Evolutionary conservation across 257 asterid species (phyloP).

Genomic region (Misopates orontium): DNA sequence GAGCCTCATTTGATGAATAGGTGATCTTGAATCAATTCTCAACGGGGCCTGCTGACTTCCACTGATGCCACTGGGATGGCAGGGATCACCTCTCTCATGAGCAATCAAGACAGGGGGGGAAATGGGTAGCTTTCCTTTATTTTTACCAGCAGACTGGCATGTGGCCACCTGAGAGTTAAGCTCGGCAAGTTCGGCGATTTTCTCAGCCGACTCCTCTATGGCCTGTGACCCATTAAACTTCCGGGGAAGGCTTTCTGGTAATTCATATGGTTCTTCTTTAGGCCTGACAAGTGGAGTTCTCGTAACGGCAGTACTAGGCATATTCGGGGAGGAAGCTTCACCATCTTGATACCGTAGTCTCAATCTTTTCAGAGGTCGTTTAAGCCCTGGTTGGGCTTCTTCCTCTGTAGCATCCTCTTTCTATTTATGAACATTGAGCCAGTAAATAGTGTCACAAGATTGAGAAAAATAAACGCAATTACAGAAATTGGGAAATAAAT

Average conservation of each 20-base stretch:
- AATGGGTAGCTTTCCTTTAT: constrained; percentile 48
- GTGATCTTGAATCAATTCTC: constrained; percentile 30
- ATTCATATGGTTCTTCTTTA: constrained; percentile 61
- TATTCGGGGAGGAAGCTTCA: constrained; percentile 42
- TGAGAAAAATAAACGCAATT: no score
- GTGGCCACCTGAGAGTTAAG: constrained; percentile 32
- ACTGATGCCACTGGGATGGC: constrained; percentile 27
- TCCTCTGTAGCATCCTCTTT: constrained; percentile 39
- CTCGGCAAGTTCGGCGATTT: constrained; percentile 28
- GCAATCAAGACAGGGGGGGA: constrained; percentile 33
- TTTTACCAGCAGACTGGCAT: constrained; percentile 32
- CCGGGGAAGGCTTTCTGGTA: constrained; percentile 31
- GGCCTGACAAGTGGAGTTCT: constrained; percentile 40
- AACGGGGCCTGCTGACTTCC: constrained; percentile 23
- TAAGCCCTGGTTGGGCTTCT: constrained; percentile 51
- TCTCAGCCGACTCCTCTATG: constrained; percentile 27
- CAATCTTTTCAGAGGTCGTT: constrained; percentile 65
- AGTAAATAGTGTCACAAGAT: no score
- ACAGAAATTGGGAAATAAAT: background rate
- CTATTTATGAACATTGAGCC: constrained; percentile 30
- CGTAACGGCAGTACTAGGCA: constrained; percentile 18
- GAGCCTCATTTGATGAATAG: constrained; percentile 44
- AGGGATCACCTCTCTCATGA: constrained; percentile 34
- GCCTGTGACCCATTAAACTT: constrained; percentile 29
- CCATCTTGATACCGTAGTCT: constrained; percentile 50